Evolutionary conservation across 176 grass and related monocot genomes (phyloP).

Genomic region (Melocanna baccifera): DNA sequence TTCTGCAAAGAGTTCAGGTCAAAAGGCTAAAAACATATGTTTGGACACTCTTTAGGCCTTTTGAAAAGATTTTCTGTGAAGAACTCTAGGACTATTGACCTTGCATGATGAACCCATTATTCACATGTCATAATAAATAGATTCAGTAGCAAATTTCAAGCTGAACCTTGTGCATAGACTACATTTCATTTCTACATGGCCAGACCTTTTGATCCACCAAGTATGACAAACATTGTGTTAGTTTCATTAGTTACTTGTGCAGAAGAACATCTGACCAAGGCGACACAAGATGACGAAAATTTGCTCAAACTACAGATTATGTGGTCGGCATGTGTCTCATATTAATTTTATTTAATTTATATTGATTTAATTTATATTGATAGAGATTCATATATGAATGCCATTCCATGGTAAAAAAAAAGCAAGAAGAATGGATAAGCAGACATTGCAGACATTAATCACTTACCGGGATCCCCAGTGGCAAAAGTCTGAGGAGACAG

Average conservation of each 20-base stretch:
- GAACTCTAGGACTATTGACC: background rate
- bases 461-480: slow-evolving; percentile 91
- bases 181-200: background rate
- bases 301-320: slow-evolving; percentile 5
- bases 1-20: background rate
- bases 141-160: slow-evolving; percentile 1
- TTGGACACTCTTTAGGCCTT: background rate
- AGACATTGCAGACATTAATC: slow-evolving; percentile 10
- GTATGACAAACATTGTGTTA: background rate
- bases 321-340: background rate
- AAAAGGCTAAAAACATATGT: background rate
- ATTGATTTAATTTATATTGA: background rate
- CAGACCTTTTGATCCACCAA: background rate
- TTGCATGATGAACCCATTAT: background rate
- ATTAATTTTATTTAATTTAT: background rate
- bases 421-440: slow-evolving; percentile 10
- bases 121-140: background rate
- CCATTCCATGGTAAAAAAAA: background rate
- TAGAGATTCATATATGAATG: background rate
- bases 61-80: background rate
- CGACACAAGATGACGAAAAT: background rate
- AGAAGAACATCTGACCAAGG: background rate
- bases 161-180: background rate
- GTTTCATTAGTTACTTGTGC: slow-evolving; percentile 10
- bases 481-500: slow-evolving; percentile 91